Conservation (phyloP, 148 eudicot genomes). For the Rhododendron ovatum region DNA sequence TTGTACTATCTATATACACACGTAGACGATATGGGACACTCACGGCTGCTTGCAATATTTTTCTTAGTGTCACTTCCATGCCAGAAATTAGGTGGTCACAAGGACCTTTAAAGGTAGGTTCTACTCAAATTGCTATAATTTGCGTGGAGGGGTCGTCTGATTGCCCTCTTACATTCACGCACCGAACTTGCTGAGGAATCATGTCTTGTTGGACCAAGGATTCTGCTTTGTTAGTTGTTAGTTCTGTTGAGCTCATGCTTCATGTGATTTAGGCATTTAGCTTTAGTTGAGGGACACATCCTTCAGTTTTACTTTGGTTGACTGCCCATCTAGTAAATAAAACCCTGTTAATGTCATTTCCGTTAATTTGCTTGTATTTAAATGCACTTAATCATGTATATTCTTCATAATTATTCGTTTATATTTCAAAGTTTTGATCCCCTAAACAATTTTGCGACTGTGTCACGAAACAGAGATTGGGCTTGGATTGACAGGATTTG, state of each 20-base stretch:
- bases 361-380: background rate
- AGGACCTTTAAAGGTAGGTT: background rate
- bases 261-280: background rate
- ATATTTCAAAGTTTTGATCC: background rate
- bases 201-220: background rate
- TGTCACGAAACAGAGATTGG: constrained; percentile 71
- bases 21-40: background rate
- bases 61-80: background rate
- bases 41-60: background rate
- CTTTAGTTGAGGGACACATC: background rate
- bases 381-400: background rate
- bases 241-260: background rate
- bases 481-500: constrained; percentile 89
- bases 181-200: background rate
- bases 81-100: background rate
- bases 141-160: background rate
- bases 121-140: background rate
- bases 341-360: background rate
- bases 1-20: background rate
- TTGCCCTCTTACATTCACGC: background rate
- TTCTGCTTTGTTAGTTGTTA: background rate
- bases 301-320: background rate
- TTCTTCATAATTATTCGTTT: background rate
- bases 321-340: constrained; percentile 3
- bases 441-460: constrained; percentile 5